A percentile compares a stretch with the other conserved stretches of the same genome.
phyloP scores from a whole-genome alignment of 78 protist species.

The Dictyostelium purpureum region DNA sequence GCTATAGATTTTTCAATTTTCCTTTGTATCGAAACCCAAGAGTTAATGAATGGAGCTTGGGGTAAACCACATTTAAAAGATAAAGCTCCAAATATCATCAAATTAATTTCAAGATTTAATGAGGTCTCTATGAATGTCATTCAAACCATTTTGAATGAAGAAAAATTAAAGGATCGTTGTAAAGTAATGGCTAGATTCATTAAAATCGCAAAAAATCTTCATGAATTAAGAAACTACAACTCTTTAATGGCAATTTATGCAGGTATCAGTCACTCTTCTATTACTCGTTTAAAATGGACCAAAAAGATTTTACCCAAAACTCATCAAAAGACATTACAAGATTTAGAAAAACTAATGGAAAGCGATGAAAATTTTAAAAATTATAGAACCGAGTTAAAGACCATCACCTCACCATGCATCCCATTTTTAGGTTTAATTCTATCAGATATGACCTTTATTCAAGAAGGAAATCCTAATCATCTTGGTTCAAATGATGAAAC shows the following conservation, averaged over 20 bases:
- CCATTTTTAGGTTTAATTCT: slow-evolving; percentile 55
- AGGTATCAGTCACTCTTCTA: slow-evolving; percentile 52
- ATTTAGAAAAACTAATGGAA: slow-evolving; percentile 53
- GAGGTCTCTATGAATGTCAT: slow-evolving; percentile 71
- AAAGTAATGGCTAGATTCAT: slow-evolving; percentile 74
- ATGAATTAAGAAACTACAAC: slow-evolving; percentile 46
- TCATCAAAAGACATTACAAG: slow-evolving; percentile 49
- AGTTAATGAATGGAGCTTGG: slow-evolving; percentile 78
- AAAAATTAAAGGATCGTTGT: slow-evolving; percentile 57
- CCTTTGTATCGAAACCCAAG: slow-evolving; percentile 59
- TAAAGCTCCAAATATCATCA: slow-evolving; percentile 40
- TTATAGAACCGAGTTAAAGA: slow-evolving; percentile 52
- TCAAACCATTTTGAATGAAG: slow-evolving; percentile 65
- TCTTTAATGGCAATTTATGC: slow-evolving; percentile 78
- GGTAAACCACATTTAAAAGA: slow-evolving; percentile 53
- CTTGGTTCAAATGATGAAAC: not conserved
- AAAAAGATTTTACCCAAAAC: slow-evolving; percentile 56
- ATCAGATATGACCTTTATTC: slow-evolving; percentile 61
- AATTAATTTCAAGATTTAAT: slow-evolving; percentile 52
- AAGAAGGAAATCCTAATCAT: slow-evolving; percentile 60
- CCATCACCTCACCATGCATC: slow-evolving; percentile 63
- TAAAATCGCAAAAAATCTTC: slow-evolving; percentile 60
- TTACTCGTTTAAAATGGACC: slow-evolving; percentile 55
- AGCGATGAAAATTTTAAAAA: slow-evolving; percentile 67
- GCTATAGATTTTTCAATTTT: slow-evolving; percentile 55